phyloP scores from a whole-genome alignment of 75 land plant genomes.

The Pseudotsuga menziesii region DNA sequence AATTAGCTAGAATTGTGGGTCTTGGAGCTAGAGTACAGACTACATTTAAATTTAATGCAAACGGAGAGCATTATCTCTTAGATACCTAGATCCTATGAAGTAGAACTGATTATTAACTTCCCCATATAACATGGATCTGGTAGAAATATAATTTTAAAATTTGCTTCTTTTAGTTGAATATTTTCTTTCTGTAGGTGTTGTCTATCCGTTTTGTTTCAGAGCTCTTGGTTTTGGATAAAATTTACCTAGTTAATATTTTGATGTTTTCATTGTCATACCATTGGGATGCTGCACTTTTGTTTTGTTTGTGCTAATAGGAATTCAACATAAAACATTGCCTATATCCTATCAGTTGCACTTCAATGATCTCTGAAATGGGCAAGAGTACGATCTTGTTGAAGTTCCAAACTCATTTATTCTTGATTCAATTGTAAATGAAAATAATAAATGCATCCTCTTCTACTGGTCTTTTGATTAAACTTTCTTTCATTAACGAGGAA shows the following conservation, averaged over 20 bases:
- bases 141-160: neutral
- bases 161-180: neutral
- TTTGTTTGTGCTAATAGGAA: neutral
- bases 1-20: neutral
- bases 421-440: neutral
- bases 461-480: neutral
- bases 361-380: neutral
- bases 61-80: neutral
- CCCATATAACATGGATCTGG: neutral
- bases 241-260: neutral
- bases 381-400: neutral
- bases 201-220: neutral
- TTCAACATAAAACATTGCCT: neutral
- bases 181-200: neutral
- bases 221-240: neutral
- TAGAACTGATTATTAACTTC: neutral
- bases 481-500: neutral
- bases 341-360: neutral
- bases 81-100: neutral
- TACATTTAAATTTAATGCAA: neutral
- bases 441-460: neutral
- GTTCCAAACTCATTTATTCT: neutral
- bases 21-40: neutral
- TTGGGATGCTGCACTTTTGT: neutral
- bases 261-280: neutral